Percentiles rank a stretch among this genome's conserved stretches.
phyloP scores from a whole-genome alignment of 2,329 filamentous ascomycete genomes.

The Aspergillus tanneri region DNA sequence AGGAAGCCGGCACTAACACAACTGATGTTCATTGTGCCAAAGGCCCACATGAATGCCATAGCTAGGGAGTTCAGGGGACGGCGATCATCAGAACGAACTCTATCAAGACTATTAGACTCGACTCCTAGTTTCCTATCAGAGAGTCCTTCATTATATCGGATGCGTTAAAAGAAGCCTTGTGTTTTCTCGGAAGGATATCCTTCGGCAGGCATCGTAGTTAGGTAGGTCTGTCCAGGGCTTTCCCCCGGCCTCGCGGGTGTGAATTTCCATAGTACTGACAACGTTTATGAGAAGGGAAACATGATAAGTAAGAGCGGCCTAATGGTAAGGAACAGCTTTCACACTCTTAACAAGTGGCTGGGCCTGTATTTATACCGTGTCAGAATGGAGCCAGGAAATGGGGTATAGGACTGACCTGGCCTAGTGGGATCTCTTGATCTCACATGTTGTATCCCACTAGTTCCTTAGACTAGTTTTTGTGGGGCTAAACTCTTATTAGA shows the following conservation, averaged over 20 bases:
- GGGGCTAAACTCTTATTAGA: too few relatives aligned
- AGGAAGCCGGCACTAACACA: slow-evolving; percentile 56
- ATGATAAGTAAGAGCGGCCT: too few relatives aligned
- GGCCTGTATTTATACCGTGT: too few relatives aligned
- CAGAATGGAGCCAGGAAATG: too few relatives aligned
- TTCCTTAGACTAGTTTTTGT: too few relatives aligned
- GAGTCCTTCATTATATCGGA: slow-evolving; percentile 44
- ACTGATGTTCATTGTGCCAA: slow-evolving; percentile 52
- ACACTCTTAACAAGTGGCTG: too few relatives aligned
- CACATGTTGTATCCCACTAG: too few relatives aligned
- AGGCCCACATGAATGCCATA: slow-evolving; percentile 56
- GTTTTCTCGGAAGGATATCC: slow-evolving; percentile 14
- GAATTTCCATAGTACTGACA: slow-evolving; percentile 12
- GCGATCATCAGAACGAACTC: slow-evolving; percentile 42
- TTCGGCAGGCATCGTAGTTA: slow-evolving; percentile 15
- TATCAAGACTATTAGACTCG: slow-evolving; percentile 49
- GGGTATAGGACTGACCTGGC: too few relatives aligned
- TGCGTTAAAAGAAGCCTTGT: slow-evolving; percentile 19
- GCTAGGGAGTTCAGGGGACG: slow-evolving; percentile 42
- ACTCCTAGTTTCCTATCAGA: slow-evolving; percentile 51
- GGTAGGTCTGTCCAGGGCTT: slow-evolving; percentile 16
- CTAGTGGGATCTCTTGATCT: too few relatives aligned
- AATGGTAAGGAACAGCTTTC: too few relatives aligned
- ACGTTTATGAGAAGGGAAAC: too few relatives aligned
- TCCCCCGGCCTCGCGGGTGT: slow-evolving; percentile 12